These are phyloP conservation scores for Hansenula sp. DNA, from an alignment of 1,139 yeast genomes.

Conservation along the genomic window DNA sequence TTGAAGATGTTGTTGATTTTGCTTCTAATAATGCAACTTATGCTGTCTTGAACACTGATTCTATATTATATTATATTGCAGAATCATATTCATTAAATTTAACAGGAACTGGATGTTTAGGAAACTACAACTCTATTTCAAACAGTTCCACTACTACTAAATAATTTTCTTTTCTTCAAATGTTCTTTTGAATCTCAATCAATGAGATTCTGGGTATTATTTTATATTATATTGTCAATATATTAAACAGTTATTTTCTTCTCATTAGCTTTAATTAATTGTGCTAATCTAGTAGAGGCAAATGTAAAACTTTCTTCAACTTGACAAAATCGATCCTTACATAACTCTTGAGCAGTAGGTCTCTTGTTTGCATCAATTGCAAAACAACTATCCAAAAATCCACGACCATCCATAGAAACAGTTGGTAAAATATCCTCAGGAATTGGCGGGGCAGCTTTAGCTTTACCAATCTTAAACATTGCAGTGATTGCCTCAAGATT, in stretches of 20 bases:
- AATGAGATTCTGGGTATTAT: no score
- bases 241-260: constrained; percentile 25
- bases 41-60: constrained; percentile 25
- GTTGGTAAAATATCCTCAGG: constrained; percentile 74
- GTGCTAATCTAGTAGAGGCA: constrained; percentile 58
- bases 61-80: constrained; percentile 23
- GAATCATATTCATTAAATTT: constrained; percentile 22
- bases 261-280: constrained; percentile 46
- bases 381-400: constrained; percentile 75
- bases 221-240: no score
- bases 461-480: constrained; percentile 63
- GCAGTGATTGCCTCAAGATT: constrained; percentile 77
- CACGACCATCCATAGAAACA: constrained; percentile 61
- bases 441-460: constrained; percentile 88
- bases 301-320: constrained; percentile 51
- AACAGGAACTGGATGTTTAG: constrained; percentile 22
- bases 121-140: constrained; percentile 1
- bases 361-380: constrained; percentile 74
- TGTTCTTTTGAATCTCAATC: no score
- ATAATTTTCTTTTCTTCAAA: no score
- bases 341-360: constrained; percentile 78
- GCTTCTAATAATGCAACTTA: constrained; percentile 22
- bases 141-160: no score
- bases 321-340: constrained; percentile 58
- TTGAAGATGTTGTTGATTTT: constrained; percentile 17